Base-by-base conservation (phyloP, 2,329 filamentous ascomycete species). In the Curvularia spicifera region DNA sequence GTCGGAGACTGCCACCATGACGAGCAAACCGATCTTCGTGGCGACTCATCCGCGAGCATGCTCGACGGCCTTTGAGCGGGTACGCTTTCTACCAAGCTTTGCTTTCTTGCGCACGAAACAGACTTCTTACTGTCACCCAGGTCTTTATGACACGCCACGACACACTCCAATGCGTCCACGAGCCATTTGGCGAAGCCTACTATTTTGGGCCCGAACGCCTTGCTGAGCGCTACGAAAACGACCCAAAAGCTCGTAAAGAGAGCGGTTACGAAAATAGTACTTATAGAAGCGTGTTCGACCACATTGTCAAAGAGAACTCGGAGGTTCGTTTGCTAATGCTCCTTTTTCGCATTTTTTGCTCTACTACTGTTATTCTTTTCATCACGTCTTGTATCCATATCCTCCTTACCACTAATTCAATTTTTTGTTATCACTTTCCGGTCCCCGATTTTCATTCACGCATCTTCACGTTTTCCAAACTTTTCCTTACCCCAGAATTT, bases 141-240 rank as follows among this genome's bases (percentile, higher is more conserved):
- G 93, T 98, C 65, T 98, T 99, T 78, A 97, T 98, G 94, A 97
- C 93, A 69, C 90, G 92, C 67, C 86, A 86, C 68, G 89, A 96
- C 72, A 88, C 84, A 53, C 85, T 98, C 59, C 84, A 89, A 70
- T 96, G 91, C 75, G 84, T 95, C 69, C 95, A 98, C 78, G 95
- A 99, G 81, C 95, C 95, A 5, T 98, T 98, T 78, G 94, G 94
- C 53, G 95, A 98, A 79, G 91, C 93, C 60, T 98, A 94, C 76
- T 98, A 98, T 81, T 98, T 90, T 74, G 94, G 95, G 51, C 93
- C 94, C 6, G 95, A 99, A 80, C 86, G 91, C 68, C 84, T 98
- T 68, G 89, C 90, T 71, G 81, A 85, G 51, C 87, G 95, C 70
- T 99, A 91, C 74, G 88, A 89, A 71, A 76, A 89, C 44, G 91